Conservation (phyloP, 2,329 filamentous ascomycete species). For the Didymellaceae sp. region DNA sequence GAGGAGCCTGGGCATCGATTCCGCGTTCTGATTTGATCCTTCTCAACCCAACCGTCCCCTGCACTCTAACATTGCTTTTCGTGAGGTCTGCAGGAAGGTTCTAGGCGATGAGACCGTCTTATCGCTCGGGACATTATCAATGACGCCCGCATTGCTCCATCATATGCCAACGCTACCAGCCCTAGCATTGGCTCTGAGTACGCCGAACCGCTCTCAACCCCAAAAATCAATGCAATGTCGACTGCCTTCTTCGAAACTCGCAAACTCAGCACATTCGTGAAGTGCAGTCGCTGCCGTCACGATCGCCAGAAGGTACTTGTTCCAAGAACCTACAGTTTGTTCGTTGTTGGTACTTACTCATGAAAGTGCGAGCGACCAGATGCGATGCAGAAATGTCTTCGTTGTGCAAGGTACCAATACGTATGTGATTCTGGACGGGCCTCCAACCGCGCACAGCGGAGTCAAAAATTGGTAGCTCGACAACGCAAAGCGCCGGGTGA, state of each 20-base stretch:
- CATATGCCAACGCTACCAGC: neutral
- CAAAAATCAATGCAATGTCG: neutral
- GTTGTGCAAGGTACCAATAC: conserved; percentile 3
- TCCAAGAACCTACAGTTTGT: no score
- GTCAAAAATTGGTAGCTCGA: neutral
- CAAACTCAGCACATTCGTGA: conserved; percentile 2
- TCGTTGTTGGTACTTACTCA: neutral
- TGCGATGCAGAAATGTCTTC: neutral
- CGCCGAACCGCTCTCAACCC: neutral
- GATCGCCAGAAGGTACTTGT: conserved; percentile 5
- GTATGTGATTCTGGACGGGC: conserved; percentile 1
- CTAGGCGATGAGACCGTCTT: no score
- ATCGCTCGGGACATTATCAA: neutral
- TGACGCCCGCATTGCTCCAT: neutral
- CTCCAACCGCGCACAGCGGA: conserved; percentile 4
- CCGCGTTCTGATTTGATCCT: neutral
- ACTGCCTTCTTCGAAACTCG: neutral
- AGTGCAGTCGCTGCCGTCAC: conserved; percentile 5
- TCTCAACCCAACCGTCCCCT: neutral
- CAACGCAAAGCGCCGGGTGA: neutral
- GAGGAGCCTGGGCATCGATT: neutral
- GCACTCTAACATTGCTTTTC: neutral
- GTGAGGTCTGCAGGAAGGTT: neutral
- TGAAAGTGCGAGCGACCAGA: conserved; percentile 4
- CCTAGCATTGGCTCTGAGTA: neutral